A percentile compares a stretch with the other conserved stretches of the same genome.
Evolutionary conservation across 2,329 filamentous ascomycete genomes (phyloP).

Genomic region (Gyromitra esculenta): DNA sequence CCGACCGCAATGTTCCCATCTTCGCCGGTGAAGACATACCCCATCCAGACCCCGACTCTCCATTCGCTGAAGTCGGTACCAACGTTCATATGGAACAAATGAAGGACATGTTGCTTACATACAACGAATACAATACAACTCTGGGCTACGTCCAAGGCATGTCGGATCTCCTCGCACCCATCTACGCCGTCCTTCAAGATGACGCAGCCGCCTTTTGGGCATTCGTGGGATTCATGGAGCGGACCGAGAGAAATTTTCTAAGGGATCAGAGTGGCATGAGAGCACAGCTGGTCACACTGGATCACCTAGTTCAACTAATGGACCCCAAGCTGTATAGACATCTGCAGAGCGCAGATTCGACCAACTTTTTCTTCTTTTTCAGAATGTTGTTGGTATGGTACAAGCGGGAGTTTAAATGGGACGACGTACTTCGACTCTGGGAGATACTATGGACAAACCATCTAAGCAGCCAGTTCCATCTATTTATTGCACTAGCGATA

Average conservation of each 20-base stretch:
- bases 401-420: conserved; percentile 94
- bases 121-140: conserved; percentile 96
- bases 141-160: conserved; percentile 98
- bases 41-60: conserved; percentile 93
- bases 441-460: conserved; percentile 95
- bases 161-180: conserved; percentile 93
- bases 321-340: conserved; percentile 94
- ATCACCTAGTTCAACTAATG: conserved; percentile 96
- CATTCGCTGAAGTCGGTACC: conserved; percentile 90
- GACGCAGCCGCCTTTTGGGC: conserved; percentile 97
- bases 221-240: conserved; percentile 94
- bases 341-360: conserved; percentile 87
- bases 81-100: conserved; percentile 98
- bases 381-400: conserved; percentile 99
- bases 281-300: conserved; percentile 85
- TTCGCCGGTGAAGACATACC: conserved; percentile 96
- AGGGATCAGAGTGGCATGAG: conserved; percentile 97
- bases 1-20: conserved; percentile 91
- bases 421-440: conserved; percentile 87
- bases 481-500: conserved; percentile 93
- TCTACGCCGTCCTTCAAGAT: conserved; percentile 97
- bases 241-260: conserved; percentile 97
- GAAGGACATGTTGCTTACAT: conserved; percentile 98
- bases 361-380: conserved; percentile 99
- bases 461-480: conserved; percentile 85